phyloP scores from a whole-genome alignment of 305 asterid genomes.

The Solanum aculeatissimum region DNA sequence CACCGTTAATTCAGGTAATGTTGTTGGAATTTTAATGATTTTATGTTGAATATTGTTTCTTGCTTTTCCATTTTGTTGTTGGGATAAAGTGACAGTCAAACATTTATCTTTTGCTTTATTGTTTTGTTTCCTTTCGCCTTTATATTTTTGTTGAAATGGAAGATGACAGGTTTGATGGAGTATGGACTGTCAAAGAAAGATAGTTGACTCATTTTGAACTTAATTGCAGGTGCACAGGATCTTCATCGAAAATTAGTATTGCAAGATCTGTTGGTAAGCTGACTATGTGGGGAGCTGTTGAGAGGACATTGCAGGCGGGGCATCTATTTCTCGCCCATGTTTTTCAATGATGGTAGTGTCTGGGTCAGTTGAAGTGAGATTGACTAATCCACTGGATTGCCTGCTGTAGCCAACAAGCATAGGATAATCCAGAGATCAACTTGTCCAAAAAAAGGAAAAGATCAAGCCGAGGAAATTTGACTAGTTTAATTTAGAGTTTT shows the following conservation, averaged over 20 bases:
- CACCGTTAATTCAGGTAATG: constrained; percentile 19
- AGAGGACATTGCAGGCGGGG: constrained; percentile 4
- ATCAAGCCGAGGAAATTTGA: background rate
- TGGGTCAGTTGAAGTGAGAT: constrained; percentile 6
- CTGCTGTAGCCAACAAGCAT: background rate
- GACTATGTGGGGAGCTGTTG: background rate
- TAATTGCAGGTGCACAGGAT: constrained; percentile 1
- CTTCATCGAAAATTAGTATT: background rate
- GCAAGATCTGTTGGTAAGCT: background rate
- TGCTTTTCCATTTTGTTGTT: background rate
- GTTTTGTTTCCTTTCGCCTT: background rate
- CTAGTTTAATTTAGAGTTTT: background rate
- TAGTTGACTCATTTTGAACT: constrained; percentile 15
- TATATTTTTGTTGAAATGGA: background rate
- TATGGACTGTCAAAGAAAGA: constrained; percentile 7
- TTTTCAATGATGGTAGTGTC: background rate
- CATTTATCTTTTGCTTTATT: constrained; percentile 8
- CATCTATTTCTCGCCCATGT: background rate
- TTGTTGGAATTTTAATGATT: background rate
- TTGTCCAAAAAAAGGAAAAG: background rate
- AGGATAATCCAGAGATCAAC: background rate
- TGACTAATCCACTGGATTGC: constrained; percentile 12
- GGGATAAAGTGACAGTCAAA: constrained; percentile 16
- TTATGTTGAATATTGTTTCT: background rate
- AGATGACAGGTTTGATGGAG: constrained; percentile 5